Evolutionary conservation across 257 asterid species (phyloP).

Genomic region (Primulina huaijiensis): DNA sequence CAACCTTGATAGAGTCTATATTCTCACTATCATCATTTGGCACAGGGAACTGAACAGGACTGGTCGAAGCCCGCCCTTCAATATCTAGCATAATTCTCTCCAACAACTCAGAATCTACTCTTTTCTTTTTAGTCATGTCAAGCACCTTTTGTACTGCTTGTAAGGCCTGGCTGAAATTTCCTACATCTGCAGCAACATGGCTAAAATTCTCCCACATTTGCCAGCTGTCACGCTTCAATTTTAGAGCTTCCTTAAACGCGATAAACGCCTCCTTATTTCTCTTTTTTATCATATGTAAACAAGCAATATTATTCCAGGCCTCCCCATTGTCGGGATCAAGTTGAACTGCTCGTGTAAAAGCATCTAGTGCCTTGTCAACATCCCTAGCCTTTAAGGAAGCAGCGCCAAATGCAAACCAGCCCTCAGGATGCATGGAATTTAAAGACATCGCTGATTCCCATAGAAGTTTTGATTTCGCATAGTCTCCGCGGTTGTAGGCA

Average conservation of each 20-base stretch:
- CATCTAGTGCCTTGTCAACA: slow-evolving; percentile 83
- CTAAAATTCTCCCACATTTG: slow-evolving; percentile 98
- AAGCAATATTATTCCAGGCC: slow-evolving; percentile 97
- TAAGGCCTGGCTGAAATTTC: slow-evolving; percentile 69
- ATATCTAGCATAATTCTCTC: slow-evolving; percentile 62
- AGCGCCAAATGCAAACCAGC: slow-evolving; percentile 97
- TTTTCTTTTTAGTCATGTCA: slow-evolving; percentile 58
- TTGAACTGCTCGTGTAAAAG: slow-evolving; percentile 84
- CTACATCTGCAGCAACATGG: slow-evolving; percentile 81
- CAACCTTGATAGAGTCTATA: slow-evolving; percentile 16
- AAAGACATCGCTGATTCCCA: slow-evolving; percentile 93
- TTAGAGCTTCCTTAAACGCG: slow-evolving; percentile 95
- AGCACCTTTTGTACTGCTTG: slow-evolving; percentile 73
- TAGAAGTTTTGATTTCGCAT: slow-evolving; percentile 60
- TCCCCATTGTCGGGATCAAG: slow-evolving; percentile 97
- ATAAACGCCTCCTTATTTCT: slow-evolving; percentile 74
- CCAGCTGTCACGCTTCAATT: slow-evolving; percentile 90
- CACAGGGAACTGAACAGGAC: slow-evolving; percentile 23
- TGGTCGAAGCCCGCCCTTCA: slow-evolving; percentile 41
- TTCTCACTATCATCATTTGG: slow-evolving; percentile 11
- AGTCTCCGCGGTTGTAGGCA: slow-evolving; percentile 83
- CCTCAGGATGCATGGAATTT: slow-evolving; percentile 82
- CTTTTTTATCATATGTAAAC: slow-evolving; percentile 80
- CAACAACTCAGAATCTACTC: slow-evolving; percentile 50
- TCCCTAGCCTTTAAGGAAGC: slow-evolving; percentile 83